Base-by-base conservation (phyloP, 2,329 filamentous ascomycete species). In the Ophiocordyceps camponoti-rufipedis region DNA sequence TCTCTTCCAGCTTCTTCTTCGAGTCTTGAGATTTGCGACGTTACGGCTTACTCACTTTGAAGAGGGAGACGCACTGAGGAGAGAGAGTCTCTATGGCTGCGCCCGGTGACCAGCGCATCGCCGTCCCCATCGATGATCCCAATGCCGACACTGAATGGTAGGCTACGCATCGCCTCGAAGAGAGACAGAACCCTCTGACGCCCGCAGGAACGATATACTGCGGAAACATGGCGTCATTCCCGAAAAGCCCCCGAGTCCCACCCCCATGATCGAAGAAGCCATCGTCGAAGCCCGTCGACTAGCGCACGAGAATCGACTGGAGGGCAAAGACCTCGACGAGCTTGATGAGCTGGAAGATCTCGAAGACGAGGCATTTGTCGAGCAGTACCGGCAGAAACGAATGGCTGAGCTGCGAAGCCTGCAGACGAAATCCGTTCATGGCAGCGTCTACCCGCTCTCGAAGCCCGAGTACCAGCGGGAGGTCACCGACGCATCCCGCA, bases 111-210 rank as follows among this genome's bases (percentile, higher is more conserved):
- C 74, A 82, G 56, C 68, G 78, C 42, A 78, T 82, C 53, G 71
- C 71, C 56, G 91, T 98, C 48, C 87, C 88, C 41, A 82, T 98
- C 53, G 86, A 94, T 59, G 82, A 96, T 59, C 89, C 89, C 31
- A 94, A 96, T 58, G 91, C 87, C 50, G 91, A 98, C 61, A 98
- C 91, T 51, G 91, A 98, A 80, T 98, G 91, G 91, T 88, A 68
- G 48, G 35, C 23, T 28, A 4, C 16, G 7, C 52, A 49, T 49
- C 9, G 35, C 54, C 53, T 53, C 52, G 50, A 53, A 44, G 6
- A 8, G 10, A 4, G 13, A 23, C 23, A 45, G 19, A 44, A 43
- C 28, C 43, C 29, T 42, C 54, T 61, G 48, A 62, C 52, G 48
- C 46, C 49, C 44, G 47, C 51, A 95, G 88, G 88, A 98, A 98